Base-by-base conservation (phyloP, 371 early-diverging fungal species). In the Capillidium heterosporum region DNA sequence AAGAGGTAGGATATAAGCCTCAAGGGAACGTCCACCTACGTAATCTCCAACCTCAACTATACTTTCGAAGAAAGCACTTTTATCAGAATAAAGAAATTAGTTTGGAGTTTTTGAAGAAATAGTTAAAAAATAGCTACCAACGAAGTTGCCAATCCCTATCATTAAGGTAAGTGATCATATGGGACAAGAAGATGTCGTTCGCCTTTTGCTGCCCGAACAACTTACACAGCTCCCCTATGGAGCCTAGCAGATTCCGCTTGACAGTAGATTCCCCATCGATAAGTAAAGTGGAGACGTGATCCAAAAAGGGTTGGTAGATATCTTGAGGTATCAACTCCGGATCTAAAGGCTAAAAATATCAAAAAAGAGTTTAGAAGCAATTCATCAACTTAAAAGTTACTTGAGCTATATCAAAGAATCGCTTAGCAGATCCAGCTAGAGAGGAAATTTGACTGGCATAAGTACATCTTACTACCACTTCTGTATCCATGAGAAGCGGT, bases 81-180 rank as follows among this genome's bases (percentile, higher is more conserved):
- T 44, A 42, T 2, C n/a, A n/a, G n/a, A n/a, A n/a, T n/a, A 13
- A 27, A 13, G 23, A 57, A 0, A 52, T 48, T 17, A 49, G 17
- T 23, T 24, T 24, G 41, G 35, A 26, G 35, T 13, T 35, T 35
- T 4, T 35, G 13, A 24, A 42, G 44, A 5, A 44, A n/a, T 2
- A 19, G 40, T 19, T 2, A 42, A 46, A 29, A 19, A 43, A 46
- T 2, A 1, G 40, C 8, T 68, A 82, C 85, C 84, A 78, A 69
- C 93, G 72, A 43, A 95, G 67, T 73, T 80, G 80, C 92, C 91
- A 89, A 58, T 93, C 93, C 27, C 78, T 73, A 49, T 89, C 94
- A 64, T 95, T 95, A 44, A 95, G 71, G 57, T 90, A 95, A 0
- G 94, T 95, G 57, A 95, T 91, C 76, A 91, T 84, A 68, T 95